Percentiles rank a stretch among this genome's conserved stretches.
Conservation (phyloP, 2,329 filamentous ascomycete species). For the Furcasterigmium furcatum region DNA sequence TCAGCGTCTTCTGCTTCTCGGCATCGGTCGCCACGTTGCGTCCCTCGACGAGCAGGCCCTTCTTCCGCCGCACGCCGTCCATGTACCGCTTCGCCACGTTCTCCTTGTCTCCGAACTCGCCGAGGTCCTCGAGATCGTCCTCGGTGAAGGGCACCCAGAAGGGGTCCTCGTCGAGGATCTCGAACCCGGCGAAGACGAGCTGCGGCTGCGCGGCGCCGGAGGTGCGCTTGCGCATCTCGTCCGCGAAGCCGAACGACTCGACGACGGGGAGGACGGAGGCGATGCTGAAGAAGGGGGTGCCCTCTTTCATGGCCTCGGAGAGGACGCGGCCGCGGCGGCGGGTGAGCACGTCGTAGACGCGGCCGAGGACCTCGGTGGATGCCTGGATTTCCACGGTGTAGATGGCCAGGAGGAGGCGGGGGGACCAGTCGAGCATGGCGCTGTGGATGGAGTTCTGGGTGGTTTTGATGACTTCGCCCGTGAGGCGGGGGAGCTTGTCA, state of each 20-base stretch:
- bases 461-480: constrained; percentile 88
- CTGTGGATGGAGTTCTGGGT: constrained; percentile 79
- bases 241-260: constrained; percentile 92
- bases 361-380: constrained; percentile 88
- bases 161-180: constrained; percentile 90
- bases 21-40: constrained; percentile 77
- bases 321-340: constrained; percentile 86
- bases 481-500: constrained; percentile 74
- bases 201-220: constrained; percentile 89
- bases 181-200: constrained; percentile 88
- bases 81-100: constrained; percentile 97
- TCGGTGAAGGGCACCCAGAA: constrained; percentile 98
- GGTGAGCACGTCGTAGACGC: constrained; percentile 97
- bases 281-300: constrained; percentile 95
- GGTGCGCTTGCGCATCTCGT: constrained; percentile 94
- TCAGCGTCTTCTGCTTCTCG: constrained; percentile 81
- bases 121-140: constrained; percentile 93
- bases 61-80: constrained; percentile 80
- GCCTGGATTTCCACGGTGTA: constrained; percentile 98
- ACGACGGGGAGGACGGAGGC: constrained; percentile 83
- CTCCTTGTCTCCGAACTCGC: constrained; percentile 88
- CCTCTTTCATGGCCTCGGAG: constrained; percentile 88
- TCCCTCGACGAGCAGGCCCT: constrained; percentile 82
- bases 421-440: constrained; percentile 93
- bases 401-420: constrained; percentile 94